Conservation (phyloP, 1,284 basidiomycete species). For the Heterobasidion occidentale region DNA sequence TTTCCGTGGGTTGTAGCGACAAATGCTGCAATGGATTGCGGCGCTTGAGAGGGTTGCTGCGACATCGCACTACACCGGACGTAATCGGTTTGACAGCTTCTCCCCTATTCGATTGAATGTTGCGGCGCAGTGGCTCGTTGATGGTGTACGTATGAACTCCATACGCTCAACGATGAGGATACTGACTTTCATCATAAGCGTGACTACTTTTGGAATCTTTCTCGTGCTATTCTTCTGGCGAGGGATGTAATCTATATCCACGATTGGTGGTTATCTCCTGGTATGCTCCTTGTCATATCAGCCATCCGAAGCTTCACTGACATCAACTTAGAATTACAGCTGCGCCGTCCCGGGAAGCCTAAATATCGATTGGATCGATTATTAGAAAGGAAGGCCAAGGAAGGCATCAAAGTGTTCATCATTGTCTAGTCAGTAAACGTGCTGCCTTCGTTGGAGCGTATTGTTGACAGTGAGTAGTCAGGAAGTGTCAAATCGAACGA, state of each 20-base stretch:
- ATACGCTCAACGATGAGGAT: not conserved
- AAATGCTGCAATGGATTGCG: conserved; percentile 98
- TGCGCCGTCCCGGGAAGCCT: conserved; percentile 79
- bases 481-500: conserved; percentile 96
- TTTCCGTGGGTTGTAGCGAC: conserved; percentile 43
- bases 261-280: conserved; percentile 92
- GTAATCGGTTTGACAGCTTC: conserved; percentile 90
- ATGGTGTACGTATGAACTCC: conserved; percentile 59
- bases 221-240: conserved; percentile 86
- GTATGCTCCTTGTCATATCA: conserved; percentile 26
- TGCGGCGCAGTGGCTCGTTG: conserved; percentile 97
- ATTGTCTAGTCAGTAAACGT: conserved; percentile 74
- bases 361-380: conserved; percentile 87
- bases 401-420: conserved; percentile 95
- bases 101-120: conserved; percentile 92
- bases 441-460: not conserved
- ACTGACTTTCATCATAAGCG: conserved; percentile 37
- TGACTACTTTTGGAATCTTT: conserved; percentile 98
- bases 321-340: conserved; percentile 59
- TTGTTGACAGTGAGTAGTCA: conserved; percentile 44
- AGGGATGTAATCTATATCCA: conserved; percentile 90
- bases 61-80: conserved; percentile 73
- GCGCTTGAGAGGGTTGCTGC: conserved; percentile 81
- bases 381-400: conserved; percentile 87
- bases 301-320: not conserved